Base-by-base conservation (phyloP, 495 filamentous ascomycete species). In the Aspergillus haitiensis region DNA sequence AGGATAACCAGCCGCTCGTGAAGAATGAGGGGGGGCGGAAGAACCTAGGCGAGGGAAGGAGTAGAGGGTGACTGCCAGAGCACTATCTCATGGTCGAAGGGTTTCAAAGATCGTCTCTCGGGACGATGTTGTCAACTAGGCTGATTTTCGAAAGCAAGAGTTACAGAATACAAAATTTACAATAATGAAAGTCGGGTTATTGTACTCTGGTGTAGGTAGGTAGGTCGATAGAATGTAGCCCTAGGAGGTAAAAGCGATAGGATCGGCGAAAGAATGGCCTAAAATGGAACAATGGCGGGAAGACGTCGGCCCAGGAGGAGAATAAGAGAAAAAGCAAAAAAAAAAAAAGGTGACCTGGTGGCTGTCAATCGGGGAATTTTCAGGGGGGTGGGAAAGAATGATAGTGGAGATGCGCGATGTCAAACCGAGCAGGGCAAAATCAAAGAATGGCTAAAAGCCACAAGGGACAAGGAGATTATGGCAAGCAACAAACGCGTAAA, bases 61-160 rank as follows among this genome's bases (percentile, higher is more conserved):
- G 60, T 40, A 51, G 58, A 65, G 61, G 61, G 62, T 71, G 70
- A 70, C 71, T 73, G 63, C 75, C 75, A 75, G 73, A 76, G 75
- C 66, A 72, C 72, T 76, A 78, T 72, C 64, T 69, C 72, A 74
- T 77, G 58, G 52, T 63, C 60, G 59, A 62, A n/a, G 21, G 32
- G 56, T 16, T 27, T 39, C 36, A 55, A 64, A 50, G 63, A 63
- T 61, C 54, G 60, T 53, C 61, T 37, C 39, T 34, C 9, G 18
- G 32, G 49, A 56, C 54, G 54, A 42, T 58, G 55, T 51, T 40
- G 15, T 58, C 44, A 54, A 52, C 63, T 55, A 63, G 58, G 37
- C 36, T 13, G 46, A 45, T 46, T 60, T 11, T n/a, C 9, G 36
- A 35, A 34, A 40, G 44, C 13, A 21, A 16, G 27, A 39, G 18